Conservation (phyloP, 495 filamentous ascomycete species). For the Xylaria palmicola region DNA sequence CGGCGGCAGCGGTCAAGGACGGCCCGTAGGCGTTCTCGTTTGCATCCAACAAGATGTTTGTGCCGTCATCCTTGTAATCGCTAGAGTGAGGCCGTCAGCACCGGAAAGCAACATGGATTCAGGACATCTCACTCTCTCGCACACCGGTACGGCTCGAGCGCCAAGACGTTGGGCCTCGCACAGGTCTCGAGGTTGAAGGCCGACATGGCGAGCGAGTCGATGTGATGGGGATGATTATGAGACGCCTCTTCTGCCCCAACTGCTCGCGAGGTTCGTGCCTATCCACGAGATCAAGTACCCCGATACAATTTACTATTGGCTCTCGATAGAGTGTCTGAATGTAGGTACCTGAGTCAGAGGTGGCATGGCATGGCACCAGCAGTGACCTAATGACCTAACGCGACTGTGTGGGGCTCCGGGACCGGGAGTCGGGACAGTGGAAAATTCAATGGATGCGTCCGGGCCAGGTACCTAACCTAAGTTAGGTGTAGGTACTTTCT, state of each 20-base stretch:
- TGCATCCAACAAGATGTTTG: slow-evolving; percentile 92
- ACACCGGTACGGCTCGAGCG: slow-evolving; percentile 80
- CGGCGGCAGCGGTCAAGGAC: slow-evolving; percentile 38
- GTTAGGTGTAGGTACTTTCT: too few relatives aligned
- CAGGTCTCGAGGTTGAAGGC: slow-evolving; percentile 76
- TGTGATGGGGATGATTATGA: slow-evolving; percentile 1
- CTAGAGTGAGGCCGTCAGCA: slow-evolving; percentile 45
- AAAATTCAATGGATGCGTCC: slow-evolving; percentile 25
- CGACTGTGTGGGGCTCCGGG: slow-evolving; percentile 20
- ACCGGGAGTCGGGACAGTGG: background rate
- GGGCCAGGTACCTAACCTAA: too few relatives aligned
- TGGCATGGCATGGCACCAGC: background rate
- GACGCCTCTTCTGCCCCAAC: background rate
- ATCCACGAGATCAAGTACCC: background rate
- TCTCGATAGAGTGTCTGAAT: background rate
- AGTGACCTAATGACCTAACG: background rate
- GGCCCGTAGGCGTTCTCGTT: slow-evolving; percentile 98
- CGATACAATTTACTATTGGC: background rate
- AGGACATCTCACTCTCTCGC: slow-evolving; percentile 68
- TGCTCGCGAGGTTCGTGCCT: background rate
- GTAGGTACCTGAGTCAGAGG: slow-evolving; percentile 8
- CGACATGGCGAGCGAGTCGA: slow-evolving; percentile 37
- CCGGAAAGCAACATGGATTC: slow-evolving; percentile 21
- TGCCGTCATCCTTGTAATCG: slow-evolving; percentile 99
- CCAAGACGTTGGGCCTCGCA: slow-evolving; percentile 78